Conservation (phyloP, 768 basidiomycete genomes). For the Russula brevipes region DNA sequence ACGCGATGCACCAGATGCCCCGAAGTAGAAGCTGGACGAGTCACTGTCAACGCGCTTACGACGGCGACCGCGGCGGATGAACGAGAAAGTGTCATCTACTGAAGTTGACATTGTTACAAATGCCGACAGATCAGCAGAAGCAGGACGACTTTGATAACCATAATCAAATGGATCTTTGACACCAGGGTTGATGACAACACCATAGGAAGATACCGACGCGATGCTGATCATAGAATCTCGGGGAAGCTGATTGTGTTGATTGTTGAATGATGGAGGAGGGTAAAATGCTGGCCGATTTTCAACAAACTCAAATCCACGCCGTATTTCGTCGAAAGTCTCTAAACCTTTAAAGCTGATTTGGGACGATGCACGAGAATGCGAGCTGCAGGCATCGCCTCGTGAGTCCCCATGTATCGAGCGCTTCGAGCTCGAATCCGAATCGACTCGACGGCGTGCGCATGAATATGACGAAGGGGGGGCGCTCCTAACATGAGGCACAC, state of each 20-base stretch:
- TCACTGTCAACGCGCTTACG: conserved; percentile 66
- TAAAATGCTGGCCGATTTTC: conserved; percentile 61
- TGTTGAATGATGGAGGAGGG: conserved; percentile 41
- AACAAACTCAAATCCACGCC: conserved; percentile 71
- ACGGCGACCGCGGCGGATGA: conserved; percentile 38
- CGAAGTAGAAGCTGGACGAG: conserved; percentile 74
- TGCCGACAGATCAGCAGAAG: conserved; percentile 54
- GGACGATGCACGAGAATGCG: conserved; percentile 40
- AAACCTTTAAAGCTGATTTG: conserved; percentile 65
- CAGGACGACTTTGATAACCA: conserved; percentile 47
- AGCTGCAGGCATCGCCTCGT: conserved; percentile 24
- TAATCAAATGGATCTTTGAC: conserved; percentile 71
- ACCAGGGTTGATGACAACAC: conserved; percentile 59
- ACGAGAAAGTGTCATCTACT: conserved; percentile 73
- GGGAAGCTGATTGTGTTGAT: conserved; percentile 39
- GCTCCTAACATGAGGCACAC: conserved; percentile 25
- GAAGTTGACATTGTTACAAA: conserved; percentile 39
- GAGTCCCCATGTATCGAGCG: conserved; percentile 28
- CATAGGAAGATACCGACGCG: conserved; percentile 76
- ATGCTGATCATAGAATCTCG: conserved; percentile 67
- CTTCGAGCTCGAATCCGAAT: conserved; percentile 45
- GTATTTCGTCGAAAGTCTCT: conserved; percentile 72
- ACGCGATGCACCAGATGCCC: conserved; percentile 33
- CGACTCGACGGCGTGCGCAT: conserved; percentile 33
- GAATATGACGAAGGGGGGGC: conserved; percentile 36